These are phyloP conservation scores for Thermothielavioides terrestris DNA, from an alignment of 495 filamentous ascomycete species.

Conservation along the genomic window DNA sequence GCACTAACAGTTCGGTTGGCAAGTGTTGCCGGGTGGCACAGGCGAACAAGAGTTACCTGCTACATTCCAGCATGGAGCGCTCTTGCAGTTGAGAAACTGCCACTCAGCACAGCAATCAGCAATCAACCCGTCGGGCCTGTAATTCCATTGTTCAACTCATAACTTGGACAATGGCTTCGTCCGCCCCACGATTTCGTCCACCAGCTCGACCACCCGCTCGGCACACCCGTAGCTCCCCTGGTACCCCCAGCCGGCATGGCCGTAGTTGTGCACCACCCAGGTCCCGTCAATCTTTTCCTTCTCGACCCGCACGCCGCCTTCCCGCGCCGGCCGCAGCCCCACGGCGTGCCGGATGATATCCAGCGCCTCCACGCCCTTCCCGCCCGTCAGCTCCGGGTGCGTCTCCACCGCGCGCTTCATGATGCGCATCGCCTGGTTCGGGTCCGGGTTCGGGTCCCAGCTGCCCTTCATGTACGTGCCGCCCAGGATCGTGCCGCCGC, in stretches of 20 bases:
- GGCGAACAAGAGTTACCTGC: too few relatives aligned
- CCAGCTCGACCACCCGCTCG: slow-evolving; percentile 56
- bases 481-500: slow-evolving; percentile 69
- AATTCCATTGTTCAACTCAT: neutral
- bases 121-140: too few relatives aligned
- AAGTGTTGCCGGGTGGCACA: neutral
- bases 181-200: slow-evolving; percentile 45
- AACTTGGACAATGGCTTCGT: slow-evolving; percentile 11
- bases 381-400: slow-evolving; percentile 63
- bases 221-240: slow-evolving; percentile 85
- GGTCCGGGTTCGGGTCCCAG: slow-evolving; percentile 77
- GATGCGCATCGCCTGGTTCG: slow-evolving; percentile 72
- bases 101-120: too few relatives aligned
- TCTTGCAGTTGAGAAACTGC: too few relatives aligned
- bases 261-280: slow-evolving; percentile 90
- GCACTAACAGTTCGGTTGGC: neutral
- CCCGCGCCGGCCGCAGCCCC: slow-evolving; percentile 69
- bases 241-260: slow-evolving; percentile 89
- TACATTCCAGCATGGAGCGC: too few relatives aligned
- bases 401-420: slow-evolving; percentile 75
- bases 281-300: slow-evolving; percentile 63
- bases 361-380: slow-evolving; percentile 69
- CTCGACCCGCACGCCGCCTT: slow-evolving; percentile 72
- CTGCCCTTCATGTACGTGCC: slow-evolving; percentile 76
- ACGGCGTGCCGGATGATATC: slow-evolving; percentile 85